Base-by-base conservation (phyloP, 257 asterid genomes). In the Solanum pinnatisectum region DNA sequence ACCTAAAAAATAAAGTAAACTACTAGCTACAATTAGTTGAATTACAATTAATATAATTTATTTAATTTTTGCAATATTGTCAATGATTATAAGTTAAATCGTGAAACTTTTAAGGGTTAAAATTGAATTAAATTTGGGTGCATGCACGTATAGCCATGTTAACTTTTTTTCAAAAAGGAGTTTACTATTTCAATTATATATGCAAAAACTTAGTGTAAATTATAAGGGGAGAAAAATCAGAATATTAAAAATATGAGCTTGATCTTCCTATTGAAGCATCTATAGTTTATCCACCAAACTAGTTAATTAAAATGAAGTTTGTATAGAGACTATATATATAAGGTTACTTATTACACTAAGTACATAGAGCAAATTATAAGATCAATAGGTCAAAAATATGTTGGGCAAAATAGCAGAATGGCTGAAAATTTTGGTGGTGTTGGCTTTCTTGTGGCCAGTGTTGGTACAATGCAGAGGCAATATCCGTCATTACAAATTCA, bases 401-500 rank as follows among this genome's bases (percentile, higher is more conserved):
- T 0, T 84, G 60, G 40, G 39, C 12, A 10, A 88, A 76, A 92
- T 91, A 91, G 92, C 37, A 18, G 71, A 76, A 73, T 88, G 93
- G 92, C 13, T 94, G 70, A 87, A 88, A 73, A 78, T 85, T 37
- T 40, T 89, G 70, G 15, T 90, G 82, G 18, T 92, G 5, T 30
- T 91, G 52, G 59, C 91, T 71, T 88, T 90, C 63, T 63, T 90
- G 4, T 86, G 90, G 83, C 92, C 93, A 13, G 70, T 84, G 39
- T 44, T 87, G 84, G 94, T 90, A 70, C 91, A 90, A 56, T 87
- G 92, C 60, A 68, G 20, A 12, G 70, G 85, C 85, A 81, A 18
- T 46, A 71, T 88, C 86, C 95, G 94, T 35, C 91, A 82, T 49
- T 93, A 93, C 86, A 92, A 93, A 37, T 94, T 94, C 88, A 90